Conservation (phyloP, 805 yeast species). For the Phaffomyces opuntiae region DNA sequence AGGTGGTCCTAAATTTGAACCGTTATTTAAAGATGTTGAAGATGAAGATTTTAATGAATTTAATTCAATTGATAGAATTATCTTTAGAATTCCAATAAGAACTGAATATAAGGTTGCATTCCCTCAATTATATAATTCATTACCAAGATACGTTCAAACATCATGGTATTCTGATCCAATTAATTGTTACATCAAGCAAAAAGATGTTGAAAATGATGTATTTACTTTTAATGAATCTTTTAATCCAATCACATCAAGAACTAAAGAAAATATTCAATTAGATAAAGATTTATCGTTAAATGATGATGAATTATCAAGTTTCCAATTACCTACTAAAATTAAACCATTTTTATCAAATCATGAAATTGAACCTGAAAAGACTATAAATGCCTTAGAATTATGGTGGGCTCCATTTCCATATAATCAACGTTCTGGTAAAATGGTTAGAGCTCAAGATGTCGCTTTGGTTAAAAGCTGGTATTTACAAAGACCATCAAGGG, state of each 20-base stretch:
- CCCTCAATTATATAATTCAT: slow-evolving; percentile 77
- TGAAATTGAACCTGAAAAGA: slow-evolving; percentile 37
- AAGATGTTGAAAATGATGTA: slow-evolving; percentile 40
- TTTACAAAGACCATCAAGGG: slow-evolving; percentile 53
- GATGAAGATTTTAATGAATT: slow-evolving; percentile 83
- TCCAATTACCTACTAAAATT: slow-evolving; percentile 36
- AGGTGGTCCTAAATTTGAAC: slow-evolving; percentile 96
- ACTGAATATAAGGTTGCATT: slow-evolving; percentile 84
- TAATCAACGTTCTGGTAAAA: slow-evolving; percentile 63
- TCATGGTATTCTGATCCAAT: slow-evolving; percentile 62
- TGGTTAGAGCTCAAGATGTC: slow-evolving; percentile 83
- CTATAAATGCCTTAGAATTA: slow-evolving; percentile 55
- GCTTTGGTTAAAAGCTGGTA: slow-evolving; percentile 82
- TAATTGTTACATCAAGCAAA: slow-evolving; percentile 40
- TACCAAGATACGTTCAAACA: slow-evolving; percentile 56
- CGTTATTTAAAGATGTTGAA: slow-evolving; percentile 59
- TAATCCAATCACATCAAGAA: slow-evolving; percentile 45
- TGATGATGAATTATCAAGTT: slow-evolving; percentile 32
- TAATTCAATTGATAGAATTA: slow-evolving; percentile 80
- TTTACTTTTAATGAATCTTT: slow-evolving; percentile 48
- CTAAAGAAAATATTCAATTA: slow-evolving; percentile 17
- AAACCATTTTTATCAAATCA: slow-evolving; percentile 46
- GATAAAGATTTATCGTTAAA: slow-evolving; percentile 21
- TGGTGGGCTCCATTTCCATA: slow-evolving; percentile 85
- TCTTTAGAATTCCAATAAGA: slow-evolving; percentile 67